phyloP scores from a whole-genome alignment of 78 protist species.

The Dictyostelium intermedium region DNA sequence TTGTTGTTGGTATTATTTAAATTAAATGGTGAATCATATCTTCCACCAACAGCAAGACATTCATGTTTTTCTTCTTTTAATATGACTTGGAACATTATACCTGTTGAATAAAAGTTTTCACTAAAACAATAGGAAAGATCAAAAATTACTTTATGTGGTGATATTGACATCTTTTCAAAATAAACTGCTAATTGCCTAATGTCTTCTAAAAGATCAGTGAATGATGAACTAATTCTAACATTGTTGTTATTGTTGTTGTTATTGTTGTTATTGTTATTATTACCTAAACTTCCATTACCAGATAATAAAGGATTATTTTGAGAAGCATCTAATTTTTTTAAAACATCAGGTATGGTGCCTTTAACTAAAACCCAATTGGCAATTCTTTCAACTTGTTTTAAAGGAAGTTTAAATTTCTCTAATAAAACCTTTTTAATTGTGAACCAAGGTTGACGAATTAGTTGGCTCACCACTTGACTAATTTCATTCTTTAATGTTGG shows the following conservation, averaged over 20 bases:
- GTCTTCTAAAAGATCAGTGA: slow-evolving; percentile 32
- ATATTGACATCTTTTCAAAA: slow-evolving; percentile 22
- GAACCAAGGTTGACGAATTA: slow-evolving; percentile 57
- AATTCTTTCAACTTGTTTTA: slow-evolving; percentile 49
- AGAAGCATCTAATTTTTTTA: slow-evolving; percentile 7
- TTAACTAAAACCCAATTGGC: slow-evolving; percentile 62
- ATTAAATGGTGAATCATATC: slow-evolving; percentile 9
- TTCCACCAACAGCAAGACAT: slow-evolving; percentile 63
- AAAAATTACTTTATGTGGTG: slow-evolving; percentile 11
- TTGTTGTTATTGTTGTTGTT: not conserved
- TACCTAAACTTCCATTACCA: not conserved
- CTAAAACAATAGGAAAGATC: slow-evolving; percentile 42
- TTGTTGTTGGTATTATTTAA: not conserved
- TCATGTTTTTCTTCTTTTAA: slow-evolving; percentile 24
- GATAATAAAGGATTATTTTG: not conserved
- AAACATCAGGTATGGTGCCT: slow-evolving; percentile 22
- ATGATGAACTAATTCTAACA: slow-evolving; percentile 26
- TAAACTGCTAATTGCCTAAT: not conserved
- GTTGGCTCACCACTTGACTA: slow-evolving; percentile 9
- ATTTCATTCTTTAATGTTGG: not conserved
- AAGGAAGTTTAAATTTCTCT: slow-evolving; percentile 26
- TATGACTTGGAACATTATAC: slow-evolving; percentile 36
- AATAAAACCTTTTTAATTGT: slow-evolving; percentile 21
- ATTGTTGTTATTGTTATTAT: not conserved
- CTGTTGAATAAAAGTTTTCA: slow-evolving; percentile 33